Percentiles rank a stretch among this genome's conserved stretches.
phyloP scores from a whole-genome alignment of 2,329 filamentous ascomycete species.

The Trichoderma atroviride region DNA sequence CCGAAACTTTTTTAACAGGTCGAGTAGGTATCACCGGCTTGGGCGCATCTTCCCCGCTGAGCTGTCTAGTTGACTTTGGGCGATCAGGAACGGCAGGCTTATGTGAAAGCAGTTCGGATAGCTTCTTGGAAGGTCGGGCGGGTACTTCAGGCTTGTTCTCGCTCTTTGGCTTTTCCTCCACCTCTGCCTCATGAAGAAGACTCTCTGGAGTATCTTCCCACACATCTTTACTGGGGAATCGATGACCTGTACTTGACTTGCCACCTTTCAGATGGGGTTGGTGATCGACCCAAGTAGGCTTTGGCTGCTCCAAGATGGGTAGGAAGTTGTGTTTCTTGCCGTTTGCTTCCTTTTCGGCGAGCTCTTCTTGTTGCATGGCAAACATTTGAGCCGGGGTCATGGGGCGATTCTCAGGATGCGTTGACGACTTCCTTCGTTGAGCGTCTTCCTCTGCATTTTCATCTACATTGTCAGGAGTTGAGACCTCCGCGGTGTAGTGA shows the following conservation, averaged over 20 bases:
- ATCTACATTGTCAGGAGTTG: slow-evolving; percentile 66
- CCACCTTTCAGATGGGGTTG: slow-evolving; percentile 56
- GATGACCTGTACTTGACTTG: slow-evolving; percentile 54
- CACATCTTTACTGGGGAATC: slow-evolving; percentile 88
- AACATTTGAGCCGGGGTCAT: slow-evolving; percentile 67
- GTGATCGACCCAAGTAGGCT: slow-evolving; percentile 50
- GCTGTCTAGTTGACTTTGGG: slow-evolving; percentile 56
- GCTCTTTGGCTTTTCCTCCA: slow-evolving; percentile 47
- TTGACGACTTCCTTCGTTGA: slow-evolving; percentile 35
- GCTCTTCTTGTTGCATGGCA: slow-evolving; percentile 65
- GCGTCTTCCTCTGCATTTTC: slow-evolving; percentile 43
- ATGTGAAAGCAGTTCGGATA: slow-evolving; percentile 34
- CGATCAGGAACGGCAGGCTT: slow-evolving; percentile 55
- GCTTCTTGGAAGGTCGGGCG: slow-evolving; percentile 44
- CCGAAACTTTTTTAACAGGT: slow-evolving; percentile 55
- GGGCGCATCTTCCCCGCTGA: slow-evolving; percentile 54
- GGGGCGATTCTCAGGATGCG: slow-evolving; percentile 39
- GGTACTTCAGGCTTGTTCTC: slow-evolving; percentile 33
- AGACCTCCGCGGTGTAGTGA: slow-evolving; percentile 78
- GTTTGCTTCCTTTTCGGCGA: slow-evolving; percentile 59
- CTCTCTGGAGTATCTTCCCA: slow-evolving; percentile 95
- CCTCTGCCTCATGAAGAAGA: slow-evolving; percentile 75
- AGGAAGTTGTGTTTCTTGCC: slow-evolving; percentile 37
- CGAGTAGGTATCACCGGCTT: slow-evolving; percentile 65
- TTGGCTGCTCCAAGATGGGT: slow-evolving; percentile 36